Evolutionary conservation across 2,329 filamentous ascomycete genomes (phyloP).

Genomic region (Aspergillus pseudoviridinutans): DNA sequence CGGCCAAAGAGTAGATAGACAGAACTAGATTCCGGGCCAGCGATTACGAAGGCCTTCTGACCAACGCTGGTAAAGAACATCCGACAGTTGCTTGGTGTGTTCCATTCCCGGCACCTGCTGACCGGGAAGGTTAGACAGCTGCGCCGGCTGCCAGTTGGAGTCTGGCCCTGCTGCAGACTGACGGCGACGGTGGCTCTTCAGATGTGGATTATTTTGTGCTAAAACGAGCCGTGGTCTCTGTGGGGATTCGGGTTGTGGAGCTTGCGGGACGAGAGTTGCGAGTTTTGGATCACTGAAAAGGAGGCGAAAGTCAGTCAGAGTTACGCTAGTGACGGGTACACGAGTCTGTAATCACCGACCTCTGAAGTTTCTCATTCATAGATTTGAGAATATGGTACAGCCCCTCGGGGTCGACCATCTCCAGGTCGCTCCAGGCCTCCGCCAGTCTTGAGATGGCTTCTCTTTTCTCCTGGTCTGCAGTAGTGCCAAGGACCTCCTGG

Average conservation of each 20-base stretch:
- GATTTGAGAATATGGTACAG: slow-evolving; percentile 78
- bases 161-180: slow-evolving; percentile 45
- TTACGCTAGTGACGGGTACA: not conserved
- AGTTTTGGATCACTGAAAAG: slow-evolving; percentile 35
- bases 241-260: slow-evolving; percentile 39
- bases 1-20: not conserved
- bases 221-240: slow-evolving; percentile 65
- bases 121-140: slow-evolving; percentile 50
- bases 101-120: slow-evolving; percentile 73
- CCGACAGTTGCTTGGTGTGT: slow-evolving; percentile 81
- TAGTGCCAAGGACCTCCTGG: slow-evolving; percentile 83
- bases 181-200: slow-evolving; percentile 71
- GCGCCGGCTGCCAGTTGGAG: slow-evolving; percentile 35
- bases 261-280: slow-evolving; percentile 34
- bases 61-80: slow-evolving; percentile 90
- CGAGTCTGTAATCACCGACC: slow-evolving; percentile 21
- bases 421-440: slow-evolving; percentile 79
- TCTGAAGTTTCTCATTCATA: slow-evolving; percentile 68
- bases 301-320: slow-evolving; percentile 4
- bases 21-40: slow-evolving; percentile 49
- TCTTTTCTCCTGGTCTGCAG: slow-evolving; percentile 63
- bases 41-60: slow-evolving; percentile 72
- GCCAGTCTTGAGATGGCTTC: slow-evolving; percentile 79
- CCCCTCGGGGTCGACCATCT: slow-evolving; percentile 85
- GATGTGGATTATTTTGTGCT: slow-evolving; percentile 77